These are phyloP conservation scores for Aspergillus steynii DNA, from an alignment of 495 filamentous ascomycete genomes.

Conservation along the genomic window DNA sequence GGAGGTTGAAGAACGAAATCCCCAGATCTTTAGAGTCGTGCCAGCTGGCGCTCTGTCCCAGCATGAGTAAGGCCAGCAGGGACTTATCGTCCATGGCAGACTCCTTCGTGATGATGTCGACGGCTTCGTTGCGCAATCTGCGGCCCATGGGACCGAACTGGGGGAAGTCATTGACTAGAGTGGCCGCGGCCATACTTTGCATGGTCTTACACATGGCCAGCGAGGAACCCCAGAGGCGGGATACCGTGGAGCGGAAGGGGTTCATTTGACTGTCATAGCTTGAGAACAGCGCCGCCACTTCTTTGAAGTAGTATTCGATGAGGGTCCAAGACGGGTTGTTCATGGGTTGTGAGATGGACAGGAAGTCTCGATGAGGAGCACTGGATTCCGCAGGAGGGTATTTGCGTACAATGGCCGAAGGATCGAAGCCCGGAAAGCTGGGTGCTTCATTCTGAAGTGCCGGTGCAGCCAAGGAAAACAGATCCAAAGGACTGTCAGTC, in stretches of 20 bases:
- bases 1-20: conserved; percentile 48
- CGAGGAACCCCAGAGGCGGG: conserved; percentile 56
- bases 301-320: conserved; percentile 62
- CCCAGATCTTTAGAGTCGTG: conserved; percentile 56
- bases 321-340: conserved; percentile 54
- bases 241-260: conserved; percentile 57
- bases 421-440: conserved; percentile 35
- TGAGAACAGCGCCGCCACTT: conserved; percentile 57
- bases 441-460: conserved; percentile 20
- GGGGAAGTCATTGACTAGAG: conserved; percentile 56
- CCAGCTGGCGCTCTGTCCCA: conserved; percentile 59
- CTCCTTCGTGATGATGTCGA: conserved; percentile 49
- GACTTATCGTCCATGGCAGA: conserved; percentile 48
- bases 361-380: conserved; percentile 26
- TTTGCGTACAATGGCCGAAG: conserved; percentile 40
- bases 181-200: conserved; percentile 63
- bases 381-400: conserved; percentile 32
- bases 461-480: conserved; percentile 32
- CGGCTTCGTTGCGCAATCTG: conserved; percentile 53
- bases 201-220: conserved; percentile 59
- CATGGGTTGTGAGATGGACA: conserved; percentile 38
- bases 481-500: conserved; percentile 28
- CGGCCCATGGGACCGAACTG: conserved; percentile 52
- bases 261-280: conserved; percentile 61
- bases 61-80: conserved; percentile 53